phyloP scores from a whole-genome alignment of 352 stramenopile genomes.

The Achlya hypogyna region DNA sequence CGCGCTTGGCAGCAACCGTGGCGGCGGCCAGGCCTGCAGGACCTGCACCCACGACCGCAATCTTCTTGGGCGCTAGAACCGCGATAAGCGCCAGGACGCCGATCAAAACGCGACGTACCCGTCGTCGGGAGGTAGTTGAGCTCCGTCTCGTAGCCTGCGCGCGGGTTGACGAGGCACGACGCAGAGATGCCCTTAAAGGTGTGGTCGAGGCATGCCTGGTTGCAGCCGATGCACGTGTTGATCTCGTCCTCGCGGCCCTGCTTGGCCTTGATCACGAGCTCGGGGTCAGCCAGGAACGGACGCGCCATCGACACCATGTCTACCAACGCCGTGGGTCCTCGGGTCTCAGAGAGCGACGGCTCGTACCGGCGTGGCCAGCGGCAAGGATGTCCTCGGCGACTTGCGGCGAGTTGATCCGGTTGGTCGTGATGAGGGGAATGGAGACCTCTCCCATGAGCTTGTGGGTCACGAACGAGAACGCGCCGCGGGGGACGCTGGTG shows the following conservation, averaged over 20 bases:
- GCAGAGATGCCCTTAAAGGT: constrained; percentile 93
- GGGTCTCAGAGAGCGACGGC: neutral
- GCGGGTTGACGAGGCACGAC: constrained; percentile 95
- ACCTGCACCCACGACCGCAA: constrained; percentile 91
- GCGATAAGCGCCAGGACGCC: neutral
- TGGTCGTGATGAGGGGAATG: constrained; percentile 93
- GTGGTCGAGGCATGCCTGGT: constrained; percentile 95
- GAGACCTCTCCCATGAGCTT: constrained; percentile 83
- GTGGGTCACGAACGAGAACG: constrained; percentile 91
- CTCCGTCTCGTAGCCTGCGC: constrained; percentile 91
- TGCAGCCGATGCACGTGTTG: constrained; percentile 98
- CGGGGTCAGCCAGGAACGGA: constrained; percentile 92
- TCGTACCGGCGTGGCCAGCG: constrained; percentile 47
- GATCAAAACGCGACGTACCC: neutral
- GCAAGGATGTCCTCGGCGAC: constrained; percentile 86
- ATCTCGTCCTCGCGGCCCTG: constrained; percentile 88
- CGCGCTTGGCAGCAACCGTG: constrained; percentile 76
- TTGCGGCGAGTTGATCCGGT: constrained; percentile 95
- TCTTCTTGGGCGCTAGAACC: constrained; percentile 31
- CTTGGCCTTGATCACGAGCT: constrained; percentile 90
- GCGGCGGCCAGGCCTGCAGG: constrained; percentile 91
- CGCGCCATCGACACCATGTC: constrained; percentile 83
- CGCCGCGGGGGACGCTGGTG: constrained; percentile 90
- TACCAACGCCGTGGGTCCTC: neutral
- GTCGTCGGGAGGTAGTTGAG: constrained; percentile 61